Percentiles rank a stretch among this genome's conserved stretches.
phyloP scores from a whole-genome alignment of 2,329 filamentous ascomycete species.

The Neocatenulostroma microsporum region DNA sequence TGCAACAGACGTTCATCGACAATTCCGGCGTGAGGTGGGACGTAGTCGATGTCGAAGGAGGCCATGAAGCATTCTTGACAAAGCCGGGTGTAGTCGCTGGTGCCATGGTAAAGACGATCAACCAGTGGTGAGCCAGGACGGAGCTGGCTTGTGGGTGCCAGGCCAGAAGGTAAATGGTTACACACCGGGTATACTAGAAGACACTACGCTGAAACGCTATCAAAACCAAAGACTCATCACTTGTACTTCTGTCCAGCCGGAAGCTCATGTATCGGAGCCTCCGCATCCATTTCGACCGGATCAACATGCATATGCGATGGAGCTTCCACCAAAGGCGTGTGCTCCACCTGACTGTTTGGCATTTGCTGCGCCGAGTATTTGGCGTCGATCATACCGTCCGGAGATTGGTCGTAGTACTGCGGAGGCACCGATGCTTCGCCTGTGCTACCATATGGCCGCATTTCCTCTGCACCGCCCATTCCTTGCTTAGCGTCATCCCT shows the following conservation, averaged over 20 bases:
- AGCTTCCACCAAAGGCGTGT: neutral
- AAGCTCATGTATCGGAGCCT: neutral
- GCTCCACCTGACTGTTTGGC: neutral
- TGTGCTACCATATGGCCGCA: neutral
- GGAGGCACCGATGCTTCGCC: neutral
- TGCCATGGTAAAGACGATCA: neutral
- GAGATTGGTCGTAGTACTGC: neutral
- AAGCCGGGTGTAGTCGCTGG: conserved; percentile 1
- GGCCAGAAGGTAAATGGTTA: too few relatives aligned
- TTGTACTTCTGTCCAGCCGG: neutral
- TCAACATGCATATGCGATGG: neutral
- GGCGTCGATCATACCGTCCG: too few relatives aligned
- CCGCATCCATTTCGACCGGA: conserved; percentile 1
- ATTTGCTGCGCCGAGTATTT: neutral
- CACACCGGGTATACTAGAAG: too few relatives aligned
- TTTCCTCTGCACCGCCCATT: neutral
- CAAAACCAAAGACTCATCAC: too few relatives aligned
- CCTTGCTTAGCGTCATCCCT: neutral
- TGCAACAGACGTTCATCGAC: conserved; percentile 3
- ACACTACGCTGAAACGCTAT: too few relatives aligned
- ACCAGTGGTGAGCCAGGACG: neutral
- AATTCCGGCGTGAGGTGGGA: neutral
- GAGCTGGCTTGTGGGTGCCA: neutral
- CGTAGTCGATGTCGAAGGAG: conserved; percentile 1
- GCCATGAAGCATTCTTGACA: conserved; percentile 3